These are phyloP conservation scores for Kodamaea anthophila DNA, from an alignment of 1,139 yeast genomes.

Conservation along the genomic window DNA sequence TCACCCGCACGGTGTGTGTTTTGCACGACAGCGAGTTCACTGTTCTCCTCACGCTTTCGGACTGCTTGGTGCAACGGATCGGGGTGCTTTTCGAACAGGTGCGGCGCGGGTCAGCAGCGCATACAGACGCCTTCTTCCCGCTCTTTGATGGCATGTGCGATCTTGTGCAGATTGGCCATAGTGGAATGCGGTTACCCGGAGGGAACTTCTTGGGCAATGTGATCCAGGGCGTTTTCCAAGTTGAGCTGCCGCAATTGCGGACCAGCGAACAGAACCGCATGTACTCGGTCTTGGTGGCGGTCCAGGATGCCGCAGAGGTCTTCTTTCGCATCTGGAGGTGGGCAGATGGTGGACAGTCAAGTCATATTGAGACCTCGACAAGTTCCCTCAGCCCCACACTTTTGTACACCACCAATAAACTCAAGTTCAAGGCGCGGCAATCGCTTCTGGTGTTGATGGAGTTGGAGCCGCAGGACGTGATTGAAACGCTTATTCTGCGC, in stretches of 20 bases:
- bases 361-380: slow-evolving; percentile 13
- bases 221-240: slow-evolving; percentile 80
- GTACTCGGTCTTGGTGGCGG: slow-evolving; percentile 52
- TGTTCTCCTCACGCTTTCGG: slow-evolving; percentile 44
- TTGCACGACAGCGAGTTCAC: slow-evolving; percentile 48
- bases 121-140: slow-evolving; percentile 37
- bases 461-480: slow-evolving; percentile 66
- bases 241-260: slow-evolving; percentile 61
- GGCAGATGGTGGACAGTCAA: slow-evolving; percentile 65
- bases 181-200: slow-evolving; percentile 36
- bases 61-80: slow-evolving; percentile 44
- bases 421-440: slow-evolving; percentile 67
- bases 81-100: slow-evolving; percentile 26
- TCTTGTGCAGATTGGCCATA: slow-evolving; percentile 55
- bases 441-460: slow-evolving; percentile 63
- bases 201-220: slow-evolving; percentile 58
- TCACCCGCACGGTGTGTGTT: slow-evolving; percentile 39
- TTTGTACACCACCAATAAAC: slow-evolving; percentile 30
- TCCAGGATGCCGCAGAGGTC: slow-evolving; percentile 52
- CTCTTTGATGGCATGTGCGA: slow-evolving; percentile 64
- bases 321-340: slow-evolving; percentile 68
- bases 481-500: slow-evolving; percentile 54
- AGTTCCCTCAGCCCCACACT: slow-evolving; percentile 4
- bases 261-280: slow-evolving; percentile 51
- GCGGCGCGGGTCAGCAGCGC: slow-evolving; percentile 12